Percentiles rank a stretch among this genome's conserved stretches.
Evolutionary conservation across 305 asterid species (phyloP).

Genomic region (Fraxinus latifolia): DNA sequence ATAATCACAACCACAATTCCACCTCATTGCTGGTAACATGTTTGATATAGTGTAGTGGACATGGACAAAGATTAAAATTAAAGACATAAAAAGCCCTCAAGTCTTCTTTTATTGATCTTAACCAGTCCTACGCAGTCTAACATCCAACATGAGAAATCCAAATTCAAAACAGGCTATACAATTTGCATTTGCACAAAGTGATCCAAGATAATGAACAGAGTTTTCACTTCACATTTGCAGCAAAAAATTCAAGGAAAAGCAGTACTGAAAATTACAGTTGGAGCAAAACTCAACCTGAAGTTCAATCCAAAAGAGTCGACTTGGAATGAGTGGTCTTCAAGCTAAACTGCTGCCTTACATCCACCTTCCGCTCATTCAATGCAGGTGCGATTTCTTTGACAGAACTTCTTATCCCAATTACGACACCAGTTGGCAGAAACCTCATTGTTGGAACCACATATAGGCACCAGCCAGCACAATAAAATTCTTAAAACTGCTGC

Average conservation of each 20-base stretch:
- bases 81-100: neutral
- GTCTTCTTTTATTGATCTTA: neutral
- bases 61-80: neutral
- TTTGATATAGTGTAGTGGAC: neutral
- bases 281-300: neutral
- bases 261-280: neutral
- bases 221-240: neutral
- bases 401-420: neutral
- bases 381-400: neutral
- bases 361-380: neutral
- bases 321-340: neutral
- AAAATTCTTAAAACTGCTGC: neutral
- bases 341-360: neutral
- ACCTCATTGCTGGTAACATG: neutral
- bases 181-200: neutral
- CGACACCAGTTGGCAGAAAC: neutral
- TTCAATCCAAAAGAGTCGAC: neutral
- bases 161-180: neutral
- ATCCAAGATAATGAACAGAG: neutral
- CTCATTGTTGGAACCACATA: neutral
- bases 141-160: neutral
- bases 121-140: neutral
- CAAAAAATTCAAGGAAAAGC: neutral
- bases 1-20: neutral
- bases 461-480: neutral